Percentiles rank a stretch among this genome's conserved stretches.
phyloP scores from a whole-genome alignment of 352 stramenopile genomes.

The Globisporangium barbulae region DNA sequence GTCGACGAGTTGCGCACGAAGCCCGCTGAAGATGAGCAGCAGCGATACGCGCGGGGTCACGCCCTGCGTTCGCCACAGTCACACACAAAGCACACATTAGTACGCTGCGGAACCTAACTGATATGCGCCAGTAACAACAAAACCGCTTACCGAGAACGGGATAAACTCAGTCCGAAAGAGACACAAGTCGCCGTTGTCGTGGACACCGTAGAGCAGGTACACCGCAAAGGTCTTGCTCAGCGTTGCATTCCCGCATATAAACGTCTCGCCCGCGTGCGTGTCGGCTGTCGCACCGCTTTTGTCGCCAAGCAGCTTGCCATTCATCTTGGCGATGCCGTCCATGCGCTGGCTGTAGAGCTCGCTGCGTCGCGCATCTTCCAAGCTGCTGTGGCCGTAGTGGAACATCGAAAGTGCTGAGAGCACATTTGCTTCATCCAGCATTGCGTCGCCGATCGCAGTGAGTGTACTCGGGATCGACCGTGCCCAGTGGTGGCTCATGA shows the following conservation, averaged over 20 bases:
- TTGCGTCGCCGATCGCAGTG: conserved; percentile 37
- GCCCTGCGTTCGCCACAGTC: conserved; percentile 25
- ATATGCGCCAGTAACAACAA: not conserved
- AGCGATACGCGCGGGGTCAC: conserved; percentile 55
- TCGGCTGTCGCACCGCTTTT: conserved; percentile 51
- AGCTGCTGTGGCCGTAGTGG: conserved; percentile 60
- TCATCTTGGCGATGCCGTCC: conserved; percentile 54
- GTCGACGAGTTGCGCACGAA: conserved; percentile 44
- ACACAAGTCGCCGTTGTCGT: conserved; percentile 69
- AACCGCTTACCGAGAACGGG: conserved; percentile 56
- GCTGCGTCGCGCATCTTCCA: conserved; percentile 52
- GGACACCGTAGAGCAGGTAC: conserved; percentile 59
- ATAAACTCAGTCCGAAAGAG: conserved; percentile 68
- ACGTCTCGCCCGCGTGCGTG: conserved; percentile 57
- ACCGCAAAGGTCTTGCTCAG: conserved; percentile 64
- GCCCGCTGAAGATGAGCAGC: conserved; percentile 41
- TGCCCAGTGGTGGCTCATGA: conserved; percentile 26
- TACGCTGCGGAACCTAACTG: not conserved
- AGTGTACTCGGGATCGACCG: conserved; percentile 16
- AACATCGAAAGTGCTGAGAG: conserved; percentile 66
- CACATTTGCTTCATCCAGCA: conserved; percentile 69
- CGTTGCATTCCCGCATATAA: conserved; percentile 56
- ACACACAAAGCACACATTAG: not conserved
- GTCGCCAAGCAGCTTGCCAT: conserved; percentile 58
- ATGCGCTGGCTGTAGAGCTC: conserved; percentile 69